Base-by-base conservation (phyloP, 2,329 filamentous ascomycete genomes). In the Coniochaeta ligniaria region DNA sequence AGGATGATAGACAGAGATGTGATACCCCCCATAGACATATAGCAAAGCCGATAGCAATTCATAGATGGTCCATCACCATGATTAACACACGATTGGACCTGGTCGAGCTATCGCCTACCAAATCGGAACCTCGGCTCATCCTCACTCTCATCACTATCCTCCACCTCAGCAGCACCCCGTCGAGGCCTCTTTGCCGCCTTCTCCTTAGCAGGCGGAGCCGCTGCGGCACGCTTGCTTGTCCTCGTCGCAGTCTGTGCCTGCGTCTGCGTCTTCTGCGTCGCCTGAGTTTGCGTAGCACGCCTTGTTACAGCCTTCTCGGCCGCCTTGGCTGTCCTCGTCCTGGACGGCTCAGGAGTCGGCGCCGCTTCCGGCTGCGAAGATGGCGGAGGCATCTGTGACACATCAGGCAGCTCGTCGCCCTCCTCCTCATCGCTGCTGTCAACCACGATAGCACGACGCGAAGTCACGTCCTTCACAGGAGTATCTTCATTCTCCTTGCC, bases 41-140 rank as follows among this genome's bases (percentile, higher is more conserved):
- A 38, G 31, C 28, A 57, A 26, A 20, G 31, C 31, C 33, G 2
- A 22, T 31, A 31, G 38, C 20, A 17, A 14, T 31, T 12, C 26
- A n/a, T 16, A 28, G 8, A 16, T 28, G 4, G n/a, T 52, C 24
- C 47, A 14, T 28, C 11, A 52, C 22, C 22, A 28, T 26, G 24
- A 9, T 6, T 17, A n/a, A 52, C 4, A 28, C 11, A 3, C 4
- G 35, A n/a, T 41, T n/a, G 17, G 38, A 41, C 38, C 38, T 41
- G 6, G 5, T 6, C 47, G 47, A 28, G 28, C 57, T 59, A 68
- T 80, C 82, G 75, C 69, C 77, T 79, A 33, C 81, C 78, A 68
- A 85, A 86, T 59, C 77, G 76, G 66, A 86, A 86, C 64, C 79
- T 79, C 58, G 83, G 74, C 66, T 80, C 82, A 61, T 85, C 60